phyloP scores from a whole-genome alignment of 106 monocot species.

The Dioscorea zingiberensis region DNA sequence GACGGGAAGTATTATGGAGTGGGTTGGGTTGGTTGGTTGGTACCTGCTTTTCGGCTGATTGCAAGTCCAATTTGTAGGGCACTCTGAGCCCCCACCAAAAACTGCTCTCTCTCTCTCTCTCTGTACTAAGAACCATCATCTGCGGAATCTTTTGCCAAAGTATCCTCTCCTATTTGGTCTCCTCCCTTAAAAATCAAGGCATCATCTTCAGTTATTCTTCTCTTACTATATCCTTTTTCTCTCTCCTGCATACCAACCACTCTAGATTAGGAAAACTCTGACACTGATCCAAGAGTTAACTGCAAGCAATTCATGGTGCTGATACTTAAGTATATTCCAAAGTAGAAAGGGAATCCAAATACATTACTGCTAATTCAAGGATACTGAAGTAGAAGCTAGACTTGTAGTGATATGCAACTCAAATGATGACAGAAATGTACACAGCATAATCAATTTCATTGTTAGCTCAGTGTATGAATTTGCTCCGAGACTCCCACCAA shows the following conservation, averaged over 20 bases:
- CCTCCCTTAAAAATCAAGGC: constrained; percentile 13
- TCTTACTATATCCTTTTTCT: background rate
- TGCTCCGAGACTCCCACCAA: too few relatives aligned
- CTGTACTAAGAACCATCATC: constrained; percentile 1
- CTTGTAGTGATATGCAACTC: too few relatives aligned
- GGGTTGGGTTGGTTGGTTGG: constrained; percentile 27
- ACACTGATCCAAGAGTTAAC: background rate
- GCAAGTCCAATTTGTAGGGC: constrained; percentile 34
- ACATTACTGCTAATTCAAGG: too few relatives aligned
- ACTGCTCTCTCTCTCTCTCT: background rate
- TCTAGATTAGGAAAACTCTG: constrained; percentile 8
- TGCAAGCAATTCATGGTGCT: background rate
- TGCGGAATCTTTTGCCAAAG: background rate
- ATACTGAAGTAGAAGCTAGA: too few relatives aligned
- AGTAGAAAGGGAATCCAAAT: too few relatives aligned
- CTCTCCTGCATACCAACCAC: constrained; percentile 1
- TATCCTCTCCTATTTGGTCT: background rate
- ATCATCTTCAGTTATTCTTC: background rate
- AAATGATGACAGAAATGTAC: too few relatives aligned
- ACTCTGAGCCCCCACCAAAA: constrained; percentile 16
- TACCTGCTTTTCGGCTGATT: constrained; percentile 24
- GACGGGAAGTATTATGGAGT: constrained; percentile 11
- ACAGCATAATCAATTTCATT: too few relatives aligned
- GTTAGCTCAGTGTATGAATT: too few relatives aligned
- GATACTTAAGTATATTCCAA: too few relatives aligned